Conservation (phyloP, 1,139 yeast species). For the Geotrichum cucujoidarum region DNA sequence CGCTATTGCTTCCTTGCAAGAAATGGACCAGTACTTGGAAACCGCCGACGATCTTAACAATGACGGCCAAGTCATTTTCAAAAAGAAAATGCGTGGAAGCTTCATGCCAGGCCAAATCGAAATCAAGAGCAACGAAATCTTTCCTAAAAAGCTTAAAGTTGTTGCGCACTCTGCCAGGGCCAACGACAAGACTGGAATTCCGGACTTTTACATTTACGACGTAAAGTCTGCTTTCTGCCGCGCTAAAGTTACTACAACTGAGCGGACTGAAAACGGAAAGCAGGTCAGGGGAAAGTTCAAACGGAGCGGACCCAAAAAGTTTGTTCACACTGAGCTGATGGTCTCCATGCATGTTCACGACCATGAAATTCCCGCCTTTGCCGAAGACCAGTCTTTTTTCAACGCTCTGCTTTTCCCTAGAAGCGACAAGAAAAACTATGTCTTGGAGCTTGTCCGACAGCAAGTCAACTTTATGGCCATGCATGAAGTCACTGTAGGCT, state of each 20-base stretch:
- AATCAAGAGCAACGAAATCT: background rate
- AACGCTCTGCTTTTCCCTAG: slow-evolving; percentile 5
- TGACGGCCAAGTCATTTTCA: background rate
- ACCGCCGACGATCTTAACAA: slow-evolving; percentile 7
- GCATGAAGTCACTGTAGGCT: slow-evolving; percentile 16
- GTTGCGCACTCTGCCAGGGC: slow-evolving; percentile 4
- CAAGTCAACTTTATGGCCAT: slow-evolving; percentile 17
- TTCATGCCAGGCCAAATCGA: slow-evolving; percentile 11
- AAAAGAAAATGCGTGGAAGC: slow-evolving; percentile 9
- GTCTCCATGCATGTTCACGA: slow-evolving; percentile 12
- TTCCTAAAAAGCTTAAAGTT: slow-evolving; percentile 4
- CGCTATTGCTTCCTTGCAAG: background rate
- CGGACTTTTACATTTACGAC: slow-evolving; percentile 14
- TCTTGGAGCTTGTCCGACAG: slow-evolving; percentile 16
- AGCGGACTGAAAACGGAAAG: background rate
- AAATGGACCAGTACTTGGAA: slow-evolving; percentile 5
- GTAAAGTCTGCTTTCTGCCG: background rate
- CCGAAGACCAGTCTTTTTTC: slow-evolving; percentile 2
- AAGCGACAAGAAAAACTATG: background rate
- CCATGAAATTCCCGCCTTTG: slow-evolving; percentile 13
- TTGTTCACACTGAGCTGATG: slow-evolving; percentile 12
- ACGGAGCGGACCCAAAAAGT: background rate
- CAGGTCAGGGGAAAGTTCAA: background rate
- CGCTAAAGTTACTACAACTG: background rate
- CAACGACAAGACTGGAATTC: slow-evolving; percentile 10